Evolutionary conservation across 148 eudicot species (phyloP).

Genomic region (Heliamphora exappendiculata): DNA sequence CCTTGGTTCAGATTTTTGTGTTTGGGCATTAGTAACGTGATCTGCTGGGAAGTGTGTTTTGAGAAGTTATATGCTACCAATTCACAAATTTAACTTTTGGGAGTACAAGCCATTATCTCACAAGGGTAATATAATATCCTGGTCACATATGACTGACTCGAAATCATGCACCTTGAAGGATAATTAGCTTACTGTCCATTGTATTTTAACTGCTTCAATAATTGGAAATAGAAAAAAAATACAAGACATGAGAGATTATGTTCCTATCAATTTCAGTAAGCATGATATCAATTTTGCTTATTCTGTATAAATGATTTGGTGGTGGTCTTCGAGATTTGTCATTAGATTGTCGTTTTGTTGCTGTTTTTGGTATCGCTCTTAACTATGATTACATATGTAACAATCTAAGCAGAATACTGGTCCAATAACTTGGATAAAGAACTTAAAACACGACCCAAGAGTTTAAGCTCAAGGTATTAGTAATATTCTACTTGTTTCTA

Average conservation of each 20-base stretch:
- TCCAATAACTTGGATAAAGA: too few species aligned
- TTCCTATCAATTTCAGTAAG: background rate
- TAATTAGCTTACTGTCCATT: background rate
- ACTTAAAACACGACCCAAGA: too few species aligned
- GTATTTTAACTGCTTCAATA: background rate
- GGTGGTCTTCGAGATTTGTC: background rate
- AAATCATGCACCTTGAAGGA: background rate
- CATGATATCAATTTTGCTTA: background rate
- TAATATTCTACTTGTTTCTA: too few species aligned
- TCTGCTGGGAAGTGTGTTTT: background rate
- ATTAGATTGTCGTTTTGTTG: background rate
- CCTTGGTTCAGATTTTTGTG: background rate
- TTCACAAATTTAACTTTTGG: background rate
- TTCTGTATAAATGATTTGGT: background rate
- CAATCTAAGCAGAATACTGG: too few species aligned
- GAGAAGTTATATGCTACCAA: background rate
- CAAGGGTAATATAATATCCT: background rate
- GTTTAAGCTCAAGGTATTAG: too few species aligned
- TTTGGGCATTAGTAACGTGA: background rate
- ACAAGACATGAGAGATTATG: background rate
- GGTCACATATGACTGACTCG: background rate
- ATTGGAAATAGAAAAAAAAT: background rate
- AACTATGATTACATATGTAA: background rate
- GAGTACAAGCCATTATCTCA: background rate
- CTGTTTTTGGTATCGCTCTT: background rate